Evolutionary conservation across 257 asterid species (phyloP), one percentile per base, ranked within the genome.

Genomic region (Ilex aquifolium): DNA sequence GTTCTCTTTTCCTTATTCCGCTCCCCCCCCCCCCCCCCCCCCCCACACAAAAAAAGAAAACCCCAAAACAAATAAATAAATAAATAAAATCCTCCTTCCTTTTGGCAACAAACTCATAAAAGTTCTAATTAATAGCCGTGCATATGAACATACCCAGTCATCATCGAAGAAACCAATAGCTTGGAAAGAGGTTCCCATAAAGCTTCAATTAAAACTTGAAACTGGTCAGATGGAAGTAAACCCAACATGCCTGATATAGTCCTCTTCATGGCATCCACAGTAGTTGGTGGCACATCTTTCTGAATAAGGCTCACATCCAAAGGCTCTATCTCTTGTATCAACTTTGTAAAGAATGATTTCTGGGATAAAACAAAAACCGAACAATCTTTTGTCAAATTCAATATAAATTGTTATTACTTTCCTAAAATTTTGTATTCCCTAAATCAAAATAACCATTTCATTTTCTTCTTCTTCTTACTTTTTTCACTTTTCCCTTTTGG

Each of bases 211-310:
- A 61, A 79, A 75, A 92, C 97, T 70, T 89, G 95, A 78, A 92
- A 92, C 71, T 92, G 98, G 48, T 85, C 95, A 0, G 98, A 92
- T 5, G 98, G 98, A 65, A 92, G 86, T 80, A 92, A 75, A 29
- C 98, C 98, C 78, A 92, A 59, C 95, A 92, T 87, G 64, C 97
- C 87, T 2, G 97, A 92, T 62, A 92, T 85, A 11, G 98, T 92
- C 77, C 98, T 82, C 78, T 92, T 92, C 91, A 92, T 92, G 58
- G 97, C 98, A 75, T 92, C 97, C 63, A 92, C 72, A 53, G 97
- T 89, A 5, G 86, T 82, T 15, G 67, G 87, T 0, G 97, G 85
- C 60, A 89, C 98, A 73, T 87, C 97, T 77, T 89, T 92, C 76
- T 89, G 97, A 65, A 92, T 79, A 57, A 92, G 61, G 79, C 93